Base-by-base conservation (phyloP, 306 rosid genomes). In the Prinsepia uniflora region DNA sequence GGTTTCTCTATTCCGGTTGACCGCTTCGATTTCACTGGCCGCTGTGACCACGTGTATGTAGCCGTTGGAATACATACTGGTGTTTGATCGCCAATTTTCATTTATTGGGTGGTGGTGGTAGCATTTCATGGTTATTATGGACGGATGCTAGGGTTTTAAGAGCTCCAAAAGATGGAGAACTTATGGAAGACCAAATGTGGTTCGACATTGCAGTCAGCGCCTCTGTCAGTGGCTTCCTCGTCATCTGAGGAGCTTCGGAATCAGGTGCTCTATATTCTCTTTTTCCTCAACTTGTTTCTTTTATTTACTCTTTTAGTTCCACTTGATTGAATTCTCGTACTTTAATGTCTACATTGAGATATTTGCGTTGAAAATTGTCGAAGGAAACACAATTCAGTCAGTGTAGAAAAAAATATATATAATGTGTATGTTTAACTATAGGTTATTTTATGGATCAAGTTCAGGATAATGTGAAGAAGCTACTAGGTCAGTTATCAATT, bases 241-340 rank as follows among this genome's bases (percentile, higher is more conserved):
- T 80, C 81, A 5, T 72, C 78, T 43, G 67, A 66, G 78, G 84
- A 80, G 81, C 72, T 64, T 58, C 81, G 78, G 72, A 73, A 72
- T 72, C 78, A 76, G 80, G 84, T 80, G 62, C n/a, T 20, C 18
- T 1, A 18, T 30, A 36, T 56, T 8, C 49, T 8, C 15, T 44
- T 44, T 7, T 44, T 10, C 3, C 5, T 47, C 14, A 4, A 10
- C 0, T 48, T 48, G 10, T 0, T 43, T 43, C 4, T 43, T 43
- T 43, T 6, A 5, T 13, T 13, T 11, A 12, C 17, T 13, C n/a
- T 48, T 65, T 30, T 34, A 41, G 61, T n/a, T 55, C 13, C 10
- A 11, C 8, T 46, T 53, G 14, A 40, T 48, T 64, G 49, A 46
- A 55, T 65, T 55, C 54, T 7, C 30, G 70, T 48, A 48, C 63